Base-by-base conservation (phyloP, 352 stramenopile species). In the Pythium aphanidermatum region DNA sequence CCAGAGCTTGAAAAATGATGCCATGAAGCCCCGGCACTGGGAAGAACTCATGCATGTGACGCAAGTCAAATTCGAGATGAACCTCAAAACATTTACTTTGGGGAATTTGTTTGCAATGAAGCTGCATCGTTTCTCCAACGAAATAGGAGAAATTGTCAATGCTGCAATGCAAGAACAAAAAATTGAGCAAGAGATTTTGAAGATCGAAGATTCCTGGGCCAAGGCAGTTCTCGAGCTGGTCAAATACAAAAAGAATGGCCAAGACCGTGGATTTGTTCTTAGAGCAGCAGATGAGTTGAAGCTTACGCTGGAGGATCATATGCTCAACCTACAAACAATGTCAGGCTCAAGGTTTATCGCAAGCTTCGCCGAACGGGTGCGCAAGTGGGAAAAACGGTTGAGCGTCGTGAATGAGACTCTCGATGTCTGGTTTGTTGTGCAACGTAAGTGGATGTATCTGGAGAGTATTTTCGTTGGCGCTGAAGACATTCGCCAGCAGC, bases 381-480 rank as follows among this genome's bases (percentile, higher is more conserved):
- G 89, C 35, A 87, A 84, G 47, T 97, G 90, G 90, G 90, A 97
- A 46, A 93, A 92, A 41, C 82, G 72, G 8, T 69, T 97, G 5
- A 77, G 92, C 16, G 65, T 92, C 6, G 86, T 97, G 34, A 94
- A 92, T 51, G 90, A 97, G 40, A 95, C 78, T 25, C 44, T 97
- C 0, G 87, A 97, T 52, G 74, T 96, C 48, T 97, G 88, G 88
- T 97, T 95, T 43, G 74, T 94, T 19, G 90, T 97, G 13, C 90
- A 97, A 65, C 79, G 86, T 25, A 96, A 97, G 64, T 97, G 90
- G 90, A 96, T 97, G 88, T 97, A 97, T 52, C 75, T 97, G 14
- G 90, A 97, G 51, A 95, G 79, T 46, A 97, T 97, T 55, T 97
- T 97, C 44, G 83, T 97, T 10, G 87, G 87, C 2, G 83, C 85